Evolutionary conservation across 2,329 filamentous ascomycete genomes (phyloP).

Genomic region (Paecilomyces niveus): DNA sequence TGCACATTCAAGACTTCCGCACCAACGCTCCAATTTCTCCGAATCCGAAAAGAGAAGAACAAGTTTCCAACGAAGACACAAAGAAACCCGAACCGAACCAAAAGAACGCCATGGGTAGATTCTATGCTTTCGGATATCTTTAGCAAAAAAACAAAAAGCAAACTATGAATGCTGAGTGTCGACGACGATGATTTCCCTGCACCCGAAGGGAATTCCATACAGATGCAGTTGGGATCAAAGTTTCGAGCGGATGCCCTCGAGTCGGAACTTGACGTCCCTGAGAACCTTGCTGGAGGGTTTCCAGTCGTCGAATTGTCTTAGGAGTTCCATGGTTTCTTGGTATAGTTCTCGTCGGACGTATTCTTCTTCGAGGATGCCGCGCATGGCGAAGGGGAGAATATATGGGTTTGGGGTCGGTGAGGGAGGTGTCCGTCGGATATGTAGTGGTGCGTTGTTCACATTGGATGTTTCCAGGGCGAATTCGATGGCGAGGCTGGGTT

Average conservation of each 20-base stretch:
- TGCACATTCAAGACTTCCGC: neutral
- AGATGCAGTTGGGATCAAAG: slow-evolving; percentile 38
- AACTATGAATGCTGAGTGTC: neutral
- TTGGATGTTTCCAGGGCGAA: slow-evolving; percentile 66
- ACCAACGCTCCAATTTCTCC: neutral
- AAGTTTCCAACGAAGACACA: neutral
- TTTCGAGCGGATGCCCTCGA: slow-evolving; percentile 87
- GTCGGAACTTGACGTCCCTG: slow-evolving; percentile 89
- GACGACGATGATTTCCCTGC: neutral
- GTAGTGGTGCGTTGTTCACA: slow-evolving; percentile 42
- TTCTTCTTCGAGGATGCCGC: slow-evolving; percentile 85
- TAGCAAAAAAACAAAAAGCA: neutral
- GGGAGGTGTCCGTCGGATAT: slow-evolving; percentile 44
- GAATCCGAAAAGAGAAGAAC: neutral
- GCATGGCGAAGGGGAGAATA: slow-evolving; percentile 90
- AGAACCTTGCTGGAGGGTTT: slow-evolving; percentile 81
- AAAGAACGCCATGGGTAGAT: neutral
- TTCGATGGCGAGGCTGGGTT: slow-evolving; percentile 55
- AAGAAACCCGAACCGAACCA: neutral
- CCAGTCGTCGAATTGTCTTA: slow-evolving; percentile 92
- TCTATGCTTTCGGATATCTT: neutral
- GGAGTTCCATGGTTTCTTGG: slow-evolving; percentile 67
- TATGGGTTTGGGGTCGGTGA: slow-evolving; percentile 64
- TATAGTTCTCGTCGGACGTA: slow-evolving; percentile 76
- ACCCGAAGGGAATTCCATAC: neutral